Conservation (phyloP, 441 rosid genomes). For the Populus hybrid region DNA sequence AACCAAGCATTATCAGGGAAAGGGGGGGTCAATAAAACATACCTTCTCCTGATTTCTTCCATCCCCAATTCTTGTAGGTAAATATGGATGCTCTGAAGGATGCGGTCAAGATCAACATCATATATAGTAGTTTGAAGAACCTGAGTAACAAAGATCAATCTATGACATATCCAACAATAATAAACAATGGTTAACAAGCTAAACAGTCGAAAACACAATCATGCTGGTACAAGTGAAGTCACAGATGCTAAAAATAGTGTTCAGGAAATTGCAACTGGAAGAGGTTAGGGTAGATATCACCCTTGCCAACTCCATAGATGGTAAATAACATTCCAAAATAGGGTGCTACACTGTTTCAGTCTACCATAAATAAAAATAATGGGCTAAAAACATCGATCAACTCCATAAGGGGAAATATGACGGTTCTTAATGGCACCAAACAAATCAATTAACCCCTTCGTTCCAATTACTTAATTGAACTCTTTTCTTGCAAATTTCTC, state of each 20-base stretch:
- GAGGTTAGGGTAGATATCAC: not conserved
- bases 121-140: constrained; percentile 96
- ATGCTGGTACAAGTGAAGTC: not conserved
- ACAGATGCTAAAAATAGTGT: not conserved
- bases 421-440: not conserved
- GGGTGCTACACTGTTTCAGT: not conserved
- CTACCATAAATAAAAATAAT: not conserved
- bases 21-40: constrained; percentile 17
- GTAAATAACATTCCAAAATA: not conserved
- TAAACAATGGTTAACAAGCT: not conserved
- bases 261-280: not conserved
- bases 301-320: not conserved
- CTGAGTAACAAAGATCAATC: constrained; percentile 32
- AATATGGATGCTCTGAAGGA: constrained; percentile 96
- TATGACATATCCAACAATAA: not conserved
- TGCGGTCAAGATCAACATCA: constrained; percentile 98
- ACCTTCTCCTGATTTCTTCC: constrained; percentile 99
- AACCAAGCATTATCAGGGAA: not conserved
- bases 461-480: not conserved
- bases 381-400: not conserved
- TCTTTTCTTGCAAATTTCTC: not conserved
- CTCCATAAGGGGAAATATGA: not conserved
- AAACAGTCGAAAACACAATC: not conserved
- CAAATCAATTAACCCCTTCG: not conserved
- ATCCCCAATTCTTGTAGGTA: constrained; percentile 97